Conservation (phyloP, 257 asterid genomes). For the Mentha longifolia region DNA sequence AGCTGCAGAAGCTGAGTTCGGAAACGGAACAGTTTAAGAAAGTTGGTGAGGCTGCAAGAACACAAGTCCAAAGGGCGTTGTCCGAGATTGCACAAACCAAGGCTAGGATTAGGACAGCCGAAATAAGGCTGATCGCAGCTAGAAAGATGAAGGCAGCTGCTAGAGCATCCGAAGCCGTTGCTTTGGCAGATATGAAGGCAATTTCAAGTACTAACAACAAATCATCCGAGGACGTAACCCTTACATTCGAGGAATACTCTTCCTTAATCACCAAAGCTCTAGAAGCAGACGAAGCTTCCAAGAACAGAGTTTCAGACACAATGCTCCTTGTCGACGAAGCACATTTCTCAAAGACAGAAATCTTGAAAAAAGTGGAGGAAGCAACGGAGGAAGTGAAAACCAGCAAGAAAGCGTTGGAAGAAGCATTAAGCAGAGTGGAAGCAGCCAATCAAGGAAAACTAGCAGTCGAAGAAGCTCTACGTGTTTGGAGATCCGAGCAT, state of each 20-base stretch:
- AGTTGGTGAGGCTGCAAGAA: conserved; percentile 69
- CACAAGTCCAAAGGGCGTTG: conserved; percentile 58
- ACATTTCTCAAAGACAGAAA: conserved; percentile 52
- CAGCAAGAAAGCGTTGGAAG: conserved; percentile 76
- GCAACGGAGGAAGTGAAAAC: conserved; percentile 77
- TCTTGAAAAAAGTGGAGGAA: conserved; percentile 77
- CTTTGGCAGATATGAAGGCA: conserved; percentile 80
- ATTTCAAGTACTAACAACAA: conserved; percentile 42
- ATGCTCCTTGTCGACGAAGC: conserved; percentile 66
- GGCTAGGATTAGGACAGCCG: conserved; percentile 66
- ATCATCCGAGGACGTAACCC: conserved; percentile 52
- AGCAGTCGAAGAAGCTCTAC: conserved; percentile 82
- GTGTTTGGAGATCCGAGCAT: conserved; percentile 89
- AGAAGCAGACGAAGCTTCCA: conserved; percentile 61
- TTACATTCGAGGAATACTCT: conserved; percentile 70
- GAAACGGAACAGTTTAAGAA: conserved; percentile 74
- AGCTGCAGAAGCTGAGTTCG: conserved; percentile 66
- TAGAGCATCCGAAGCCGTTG: conserved; percentile 79
- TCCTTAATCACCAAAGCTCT: conserved; percentile 62
- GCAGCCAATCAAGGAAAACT: conserved; percentile 74
- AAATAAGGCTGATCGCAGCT: conserved; percentile 75
- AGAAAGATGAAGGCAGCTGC: conserved; percentile 93
- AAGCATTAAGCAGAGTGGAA: conserved; percentile 76
- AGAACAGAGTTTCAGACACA: conserved; percentile 53
- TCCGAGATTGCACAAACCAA: conserved; percentile 75